phyloP scores from a whole-genome alignment of 441 rosid genomes.

The Arabidopsis lyrata region DNA sequence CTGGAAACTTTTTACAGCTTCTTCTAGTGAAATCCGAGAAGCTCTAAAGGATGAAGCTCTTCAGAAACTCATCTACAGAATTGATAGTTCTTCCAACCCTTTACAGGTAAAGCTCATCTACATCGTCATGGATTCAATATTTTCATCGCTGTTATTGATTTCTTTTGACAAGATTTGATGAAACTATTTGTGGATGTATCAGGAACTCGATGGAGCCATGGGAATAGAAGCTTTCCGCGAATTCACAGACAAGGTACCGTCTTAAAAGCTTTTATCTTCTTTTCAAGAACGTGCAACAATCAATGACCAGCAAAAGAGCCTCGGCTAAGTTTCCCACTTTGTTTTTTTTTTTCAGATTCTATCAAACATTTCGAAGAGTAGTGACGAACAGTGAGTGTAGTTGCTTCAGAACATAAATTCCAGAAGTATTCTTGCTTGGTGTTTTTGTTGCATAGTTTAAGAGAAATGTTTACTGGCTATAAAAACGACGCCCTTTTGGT shows the following conservation, averaged over 20 bases:
- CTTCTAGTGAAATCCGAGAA: slow-evolving; percentile 65
- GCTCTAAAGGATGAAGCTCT: slow-evolving; percentile 67
- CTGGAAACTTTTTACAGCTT: slow-evolving; percentile 54
- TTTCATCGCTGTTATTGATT: slow-evolving; percentile 6
- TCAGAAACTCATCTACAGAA: slow-evolving; percentile 59
- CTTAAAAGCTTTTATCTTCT: background rate
- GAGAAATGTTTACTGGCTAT: slow-evolving; percentile 18
- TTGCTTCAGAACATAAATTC: slow-evolving; percentile 17
- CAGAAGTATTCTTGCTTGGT: slow-evolving; percentile 4
- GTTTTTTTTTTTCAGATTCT: slow-evolving; percentile 39
- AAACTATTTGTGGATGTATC: slow-evolving; percentile 23
- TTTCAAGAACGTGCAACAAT: slow-evolving; percentile 8
- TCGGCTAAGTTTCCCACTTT: slow-evolving; percentile 33
- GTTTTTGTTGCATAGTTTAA: slow-evolving; percentile 5
- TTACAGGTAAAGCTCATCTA: slow-evolving; percentile 50
- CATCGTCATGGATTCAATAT: slow-evolving; percentile 17
- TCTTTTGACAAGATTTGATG: background rate
- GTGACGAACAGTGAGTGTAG: background rate
- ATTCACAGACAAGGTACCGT: slow-evolving; percentile 71
- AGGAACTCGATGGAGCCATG: slow-evolving; percentile 88
- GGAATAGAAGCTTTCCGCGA: slow-evolving; percentile 60
- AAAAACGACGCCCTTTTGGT: slow-evolving; percentile 8
- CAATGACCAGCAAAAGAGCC: slow-evolving; percentile 16
- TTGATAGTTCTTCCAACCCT: slow-evolving; percentile 67
- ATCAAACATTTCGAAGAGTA: slow-evolving; percentile 32